These are phyloP conservation scores for Aspergillus neotritici DNA, from an alignment of 2,329 filamentous ascomycete genomes.

Conservation along the genomic window DNA sequence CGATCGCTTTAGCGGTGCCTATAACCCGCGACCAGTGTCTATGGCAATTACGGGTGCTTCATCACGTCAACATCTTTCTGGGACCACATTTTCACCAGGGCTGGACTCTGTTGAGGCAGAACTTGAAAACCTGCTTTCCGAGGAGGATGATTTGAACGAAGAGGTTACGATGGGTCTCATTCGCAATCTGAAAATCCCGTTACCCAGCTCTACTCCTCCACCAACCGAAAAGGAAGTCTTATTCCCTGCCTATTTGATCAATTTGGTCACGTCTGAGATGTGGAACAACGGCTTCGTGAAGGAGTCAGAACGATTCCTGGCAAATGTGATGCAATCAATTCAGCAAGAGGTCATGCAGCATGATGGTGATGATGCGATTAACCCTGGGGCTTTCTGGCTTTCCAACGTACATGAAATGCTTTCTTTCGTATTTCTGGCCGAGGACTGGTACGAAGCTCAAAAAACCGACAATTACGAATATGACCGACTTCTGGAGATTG, in stretches of 20 bases:
- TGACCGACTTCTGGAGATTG: constrained; percentile 92
- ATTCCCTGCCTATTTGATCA: constrained; percentile 98
- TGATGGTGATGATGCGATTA: constrained; percentile 93
- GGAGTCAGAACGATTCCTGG: constrained; percentile 96
- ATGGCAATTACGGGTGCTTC: constrained; percentile 67
- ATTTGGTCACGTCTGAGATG: constrained; percentile 98
- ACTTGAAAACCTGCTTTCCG: constrained; percentile 84
- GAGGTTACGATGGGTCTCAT: constrained; percentile 96
- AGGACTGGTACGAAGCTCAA: constrained; percentile 99
- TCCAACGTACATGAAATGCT: constrained; percentile 99
- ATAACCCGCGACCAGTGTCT: constrained; percentile 90
- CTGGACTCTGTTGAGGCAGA: constrained; percentile 92
- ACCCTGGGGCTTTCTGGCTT: constrained; percentile 96
- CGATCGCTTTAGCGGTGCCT: constrained; percentile 85
- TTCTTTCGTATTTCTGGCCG: constrained; percentile 96
- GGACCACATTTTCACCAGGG: constrained; percentile 71
- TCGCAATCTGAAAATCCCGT: constrained; percentile 91
- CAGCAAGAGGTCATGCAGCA: constrained; percentile 99
- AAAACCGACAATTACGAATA: constrained; percentile 99
- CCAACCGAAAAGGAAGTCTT: constrained; percentile 97
- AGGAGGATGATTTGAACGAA: constrained; percentile 93
- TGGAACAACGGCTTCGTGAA: constrained; percentile 99
- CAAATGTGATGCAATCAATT: constrained; percentile 99
- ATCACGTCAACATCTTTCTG: constrained; percentile 66
- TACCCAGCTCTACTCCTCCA: constrained; percentile 76